Conservation (phyloP, 164 flowering plant species). For the Macadamia tetraphylla region DNA sequence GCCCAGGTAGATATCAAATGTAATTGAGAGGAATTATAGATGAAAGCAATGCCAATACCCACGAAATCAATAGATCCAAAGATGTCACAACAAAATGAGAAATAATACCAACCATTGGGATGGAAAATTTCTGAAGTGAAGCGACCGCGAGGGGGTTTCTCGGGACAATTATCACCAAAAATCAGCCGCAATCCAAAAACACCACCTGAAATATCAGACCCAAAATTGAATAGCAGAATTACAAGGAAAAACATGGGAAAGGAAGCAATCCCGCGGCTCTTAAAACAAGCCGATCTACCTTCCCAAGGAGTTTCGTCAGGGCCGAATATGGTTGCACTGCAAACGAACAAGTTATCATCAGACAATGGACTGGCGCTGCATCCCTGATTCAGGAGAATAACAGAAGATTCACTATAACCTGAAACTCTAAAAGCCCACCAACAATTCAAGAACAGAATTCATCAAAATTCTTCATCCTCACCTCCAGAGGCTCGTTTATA, state of each 20-base stretch:
- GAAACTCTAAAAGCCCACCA: neutral
- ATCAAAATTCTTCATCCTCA: neutral
- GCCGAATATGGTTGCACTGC: conserved; percentile 55
- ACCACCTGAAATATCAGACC: conserved; percentile 33
- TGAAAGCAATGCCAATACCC: neutral
- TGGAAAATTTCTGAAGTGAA: conserved; percentile 48
- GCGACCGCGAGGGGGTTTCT: conserved; percentile 48
- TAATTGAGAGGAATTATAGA: neutral
- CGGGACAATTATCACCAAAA: conserved; percentile 41
- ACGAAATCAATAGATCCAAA: neutral
- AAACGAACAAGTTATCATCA: conserved; percentile 44
- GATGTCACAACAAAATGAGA: neutral
- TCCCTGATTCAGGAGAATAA: conserved; percentile 26
- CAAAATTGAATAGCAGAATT: conserved; percentile 4
- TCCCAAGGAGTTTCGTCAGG: conserved; percentile 59
- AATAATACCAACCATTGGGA: conserved; percentile 39
- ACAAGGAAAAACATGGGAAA: conserved; percentile 1
- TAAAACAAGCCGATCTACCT: conserved; percentile 23
- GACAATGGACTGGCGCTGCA: conserved; percentile 50
- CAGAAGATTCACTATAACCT: neutral
- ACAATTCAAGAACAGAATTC: too few relatives aligned
- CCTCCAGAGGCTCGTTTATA: conserved; percentile 49
- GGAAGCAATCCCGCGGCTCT: neutral
- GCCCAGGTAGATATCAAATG: neutral
- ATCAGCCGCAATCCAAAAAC: conserved; percentile 38